These are phyloP conservation scores for Trapa bicornis DNA, from an alignment of 345 rosid genomes.

Conservation along the genomic window DNA sequence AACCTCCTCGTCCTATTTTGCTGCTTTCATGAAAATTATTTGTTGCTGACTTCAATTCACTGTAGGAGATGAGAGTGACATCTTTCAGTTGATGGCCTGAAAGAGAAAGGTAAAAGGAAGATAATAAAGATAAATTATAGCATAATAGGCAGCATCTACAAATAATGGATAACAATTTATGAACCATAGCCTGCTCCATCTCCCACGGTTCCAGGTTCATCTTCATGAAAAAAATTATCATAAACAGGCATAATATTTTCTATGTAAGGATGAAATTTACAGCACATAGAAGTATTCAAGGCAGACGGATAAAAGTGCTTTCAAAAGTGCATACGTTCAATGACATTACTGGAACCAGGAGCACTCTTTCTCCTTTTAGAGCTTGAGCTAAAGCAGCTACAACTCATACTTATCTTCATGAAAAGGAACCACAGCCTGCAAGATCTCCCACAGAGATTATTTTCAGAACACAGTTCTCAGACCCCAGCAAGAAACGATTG, in stretches of 20 bases:
- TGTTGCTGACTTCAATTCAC: constrained; percentile 33
- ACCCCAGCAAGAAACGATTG: not conserved
- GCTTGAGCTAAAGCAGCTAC: constrained; percentile 6
- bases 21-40: constrained; percentile 29
- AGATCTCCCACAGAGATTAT: not conserved
- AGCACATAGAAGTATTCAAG: not conserved
- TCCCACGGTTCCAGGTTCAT: too few species aligned
- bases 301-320: not conserved
- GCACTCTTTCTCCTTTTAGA: not conserved
- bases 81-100: constrained; percentile 24
- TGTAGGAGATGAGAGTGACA: constrained; percentile 27
- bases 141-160: too few species aligned
- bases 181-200: too few species aligned
- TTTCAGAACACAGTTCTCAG: not conserved
- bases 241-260: not conserved
- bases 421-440: not conserved
- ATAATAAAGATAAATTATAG: too few species aligned
- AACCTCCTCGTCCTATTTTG: constrained; percentile 49
- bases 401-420: constrained; percentile 7
- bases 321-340: constrained; percentile 5
- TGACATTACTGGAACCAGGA: constrained; percentile 1
- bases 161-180: too few species aligned
- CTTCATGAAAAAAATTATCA: too few species aligned
- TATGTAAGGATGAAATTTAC: not conserved
- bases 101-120: not conserved